These are phyloP conservation scores for Magnolia officinalis DNA, from an alignment of 164 flowering plant genomes.

Conservation along the genomic window DNA sequence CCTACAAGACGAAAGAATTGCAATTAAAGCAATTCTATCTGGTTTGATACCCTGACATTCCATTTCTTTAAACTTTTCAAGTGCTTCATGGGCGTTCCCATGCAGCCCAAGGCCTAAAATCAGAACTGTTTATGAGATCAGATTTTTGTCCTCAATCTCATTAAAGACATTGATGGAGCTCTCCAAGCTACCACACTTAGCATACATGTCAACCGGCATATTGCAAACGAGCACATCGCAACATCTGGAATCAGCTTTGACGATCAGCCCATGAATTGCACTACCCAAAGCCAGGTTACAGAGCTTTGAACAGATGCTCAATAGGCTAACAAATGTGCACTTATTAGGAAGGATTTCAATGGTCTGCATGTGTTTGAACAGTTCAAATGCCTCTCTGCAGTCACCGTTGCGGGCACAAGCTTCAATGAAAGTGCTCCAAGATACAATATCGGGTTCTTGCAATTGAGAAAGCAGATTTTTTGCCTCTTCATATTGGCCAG, in stretches of 20 bases:
- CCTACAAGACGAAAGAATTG: slow-evolving; percentile 70
- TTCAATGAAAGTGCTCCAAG: slow-evolving; percentile 75
- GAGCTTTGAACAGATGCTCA: slow-evolving; percentile 50
- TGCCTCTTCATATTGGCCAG: neutral
- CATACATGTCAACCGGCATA: slow-evolving; percentile 72
- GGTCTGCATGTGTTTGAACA: slow-evolving; percentile 55
- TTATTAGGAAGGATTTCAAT: slow-evolving; percentile 46
- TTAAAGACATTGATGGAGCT: slow-evolving; percentile 52
- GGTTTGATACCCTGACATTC: slow-evolving; percentile 49
- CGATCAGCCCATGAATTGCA: slow-evolving; percentile 56
- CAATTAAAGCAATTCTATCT: slow-evolving; percentile 53
- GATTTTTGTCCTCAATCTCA: slow-evolving; percentile 39
- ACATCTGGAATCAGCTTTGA: slow-evolving; percentile 38
- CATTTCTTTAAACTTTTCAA: slow-evolving; percentile 63
- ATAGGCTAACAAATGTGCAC: slow-evolving; percentile 56
- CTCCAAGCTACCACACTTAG: slow-evolving; percentile 65
- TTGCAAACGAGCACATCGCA: slow-evolving; percentile 68
- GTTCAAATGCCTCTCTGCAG: slow-evolving; percentile 50
- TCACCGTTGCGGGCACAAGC: slow-evolving; percentile 68
- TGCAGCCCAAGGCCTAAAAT: slow-evolving; percentile 67
- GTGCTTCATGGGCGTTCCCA: slow-evolving; percentile 55
- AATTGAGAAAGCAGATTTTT: slow-evolving; percentile 28
- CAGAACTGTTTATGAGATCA: slow-evolving; percentile 76
- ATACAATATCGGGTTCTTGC: slow-evolving; percentile 59
- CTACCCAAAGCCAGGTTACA: slow-evolving; percentile 65